A percentile compares a stretch with the other conserved stretches of the same genome.
These are phyloP conservation scores for Citrus cavaleriei DNA, from an alignment of 345 rosid genomes.

Conservation along the genomic window DNA sequence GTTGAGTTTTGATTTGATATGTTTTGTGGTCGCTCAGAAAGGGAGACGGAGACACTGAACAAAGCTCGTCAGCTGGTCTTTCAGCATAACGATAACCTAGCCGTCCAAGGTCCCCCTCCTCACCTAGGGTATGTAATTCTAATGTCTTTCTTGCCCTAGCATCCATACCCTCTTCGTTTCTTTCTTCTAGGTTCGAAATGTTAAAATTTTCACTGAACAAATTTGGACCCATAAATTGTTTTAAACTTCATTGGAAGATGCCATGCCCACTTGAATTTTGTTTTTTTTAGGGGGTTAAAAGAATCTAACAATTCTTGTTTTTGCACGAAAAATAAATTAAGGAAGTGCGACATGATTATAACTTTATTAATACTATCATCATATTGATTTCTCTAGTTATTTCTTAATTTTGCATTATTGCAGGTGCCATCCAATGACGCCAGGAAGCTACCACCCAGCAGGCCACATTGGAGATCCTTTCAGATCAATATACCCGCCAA, in stretches of 20 bases:
- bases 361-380: neutral
- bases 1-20: constrained; percentile 30
- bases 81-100: constrained; percentile 54
- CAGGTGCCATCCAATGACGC: constrained; percentile 50
- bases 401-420: neutral
- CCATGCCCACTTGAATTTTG: neutral
- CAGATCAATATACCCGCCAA: constrained; percentile 53
- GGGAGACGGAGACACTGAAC: constrained; percentile 98
- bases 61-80: constrained; percentile 97
- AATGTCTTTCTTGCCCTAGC: neutral
- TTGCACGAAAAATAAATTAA: too few relatives aligned
- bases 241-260: neutral
- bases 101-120: constrained; percentile 37
- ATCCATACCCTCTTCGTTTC: neutral
- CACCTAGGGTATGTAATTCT: constrained; percentile 39
- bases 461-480: constrained; percentile 50
- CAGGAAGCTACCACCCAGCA: constrained; percentile 43
- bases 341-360: neutral
- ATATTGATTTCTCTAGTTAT: too few relatives aligned
- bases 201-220: neutral
- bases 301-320: too few relatives aligned
- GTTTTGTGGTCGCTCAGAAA: constrained; percentile 46
- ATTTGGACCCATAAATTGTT: neutral
- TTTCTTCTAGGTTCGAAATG: neutral
- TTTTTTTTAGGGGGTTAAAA: neutral